Evolutionary conservation across 345 rosid species (phyloP).

Genomic region (Populus davidiana): DNA sequence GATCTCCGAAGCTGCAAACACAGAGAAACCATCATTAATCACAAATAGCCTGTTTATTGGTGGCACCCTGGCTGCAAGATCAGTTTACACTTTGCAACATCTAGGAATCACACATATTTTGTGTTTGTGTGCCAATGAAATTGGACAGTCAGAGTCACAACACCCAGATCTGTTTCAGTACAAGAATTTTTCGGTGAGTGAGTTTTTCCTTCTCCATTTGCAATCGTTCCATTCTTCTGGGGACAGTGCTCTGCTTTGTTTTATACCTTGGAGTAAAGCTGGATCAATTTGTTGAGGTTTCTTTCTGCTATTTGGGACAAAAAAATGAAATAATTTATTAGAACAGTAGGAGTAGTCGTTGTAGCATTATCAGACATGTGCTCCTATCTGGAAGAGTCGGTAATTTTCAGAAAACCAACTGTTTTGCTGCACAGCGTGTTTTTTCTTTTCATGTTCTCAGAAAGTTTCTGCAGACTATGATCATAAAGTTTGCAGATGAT

Average conservation of each 20-base stretch:
- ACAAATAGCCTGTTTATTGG: conserved; percentile 73
- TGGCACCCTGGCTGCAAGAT: conserved; percentile 90
- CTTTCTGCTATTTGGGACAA: neutral
- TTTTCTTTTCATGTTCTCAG: neutral
- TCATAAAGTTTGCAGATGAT: neutral
- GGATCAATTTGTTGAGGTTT: neutral
- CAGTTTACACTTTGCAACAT: conserved; percentile 76
- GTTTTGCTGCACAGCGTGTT: neutral
- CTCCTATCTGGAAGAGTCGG: neutral
- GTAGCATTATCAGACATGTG: neutral
- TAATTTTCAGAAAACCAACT: neutral
- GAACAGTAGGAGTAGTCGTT: neutral
- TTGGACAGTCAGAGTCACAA: conserved; percentile 95
- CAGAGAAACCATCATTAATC: conserved; percentile 89
- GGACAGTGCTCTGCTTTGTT: conserved; percentile 2
- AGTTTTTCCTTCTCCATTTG: conserved; percentile 4
- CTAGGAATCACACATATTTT: conserved; percentile 73
- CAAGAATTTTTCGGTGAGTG: conserved; percentile 79
- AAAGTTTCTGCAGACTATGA: neutral
- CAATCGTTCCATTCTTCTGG: neutral
- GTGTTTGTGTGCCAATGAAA: conserved; percentile 95
- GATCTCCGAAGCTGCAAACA: conserved; percentile 90
- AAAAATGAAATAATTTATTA: neutral
- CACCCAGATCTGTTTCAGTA: conserved; percentile 70
- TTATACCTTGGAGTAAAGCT: neutral